phyloP scores from a whole-genome alignment of 345 rosid genomes.

The Conringia planisiliqua region DNA sequence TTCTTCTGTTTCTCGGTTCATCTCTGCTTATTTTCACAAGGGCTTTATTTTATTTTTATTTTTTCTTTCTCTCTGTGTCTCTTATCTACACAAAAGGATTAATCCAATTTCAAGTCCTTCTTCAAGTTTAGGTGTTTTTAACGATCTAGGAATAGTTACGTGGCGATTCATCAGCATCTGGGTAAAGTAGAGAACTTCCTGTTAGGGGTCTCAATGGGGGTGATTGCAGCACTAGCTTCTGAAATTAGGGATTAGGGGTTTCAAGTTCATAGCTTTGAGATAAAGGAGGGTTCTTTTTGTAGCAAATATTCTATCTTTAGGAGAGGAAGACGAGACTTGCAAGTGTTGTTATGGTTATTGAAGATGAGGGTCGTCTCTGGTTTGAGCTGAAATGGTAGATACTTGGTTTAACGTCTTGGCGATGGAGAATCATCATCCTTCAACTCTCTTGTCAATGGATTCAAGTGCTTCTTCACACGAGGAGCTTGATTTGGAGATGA shows the following conservation, averaged over 20 bases:
- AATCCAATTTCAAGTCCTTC: not conserved
- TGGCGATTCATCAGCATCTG: not conserved
- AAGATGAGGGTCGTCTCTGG: slow-evolving; percentile 33
- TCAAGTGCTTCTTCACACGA: slow-evolving; percentile 87
- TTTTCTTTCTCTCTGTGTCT: not conserved
- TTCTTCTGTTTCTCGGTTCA: slow-evolving; percentile 38
- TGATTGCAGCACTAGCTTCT: slow-evolving; percentile 33
- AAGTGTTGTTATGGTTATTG: slow-evolving; percentile 36
- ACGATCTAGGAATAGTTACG: not conserved
- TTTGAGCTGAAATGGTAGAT: slow-evolving; percentile 51
- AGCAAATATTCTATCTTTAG: not conserved
- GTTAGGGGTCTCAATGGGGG: slow-evolving; percentile 27
- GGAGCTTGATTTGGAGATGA: slow-evolving; percentile 89
- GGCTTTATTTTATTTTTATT: slow-evolving; percentile 13
- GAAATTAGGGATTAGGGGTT: slow-evolving; percentile 44
- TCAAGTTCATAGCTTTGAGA: slow-evolving; percentile 16
- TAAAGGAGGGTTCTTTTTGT: not conserved
- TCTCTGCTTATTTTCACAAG: slow-evolving; percentile 43
- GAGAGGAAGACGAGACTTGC: slow-evolving; percentile 40
- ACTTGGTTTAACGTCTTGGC: slow-evolving; percentile 52
- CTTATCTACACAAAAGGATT: not conserved
- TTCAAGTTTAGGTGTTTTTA: not conserved
- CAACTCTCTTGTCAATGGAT: slow-evolving; percentile 94
- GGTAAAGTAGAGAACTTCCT: not conserved
- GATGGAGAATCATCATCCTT: slow-evolving; percentile 95